Conservation (phyloP, 2,329 filamentous ascomycete genomes). For the Colletotrichum kahawae region DNA sequence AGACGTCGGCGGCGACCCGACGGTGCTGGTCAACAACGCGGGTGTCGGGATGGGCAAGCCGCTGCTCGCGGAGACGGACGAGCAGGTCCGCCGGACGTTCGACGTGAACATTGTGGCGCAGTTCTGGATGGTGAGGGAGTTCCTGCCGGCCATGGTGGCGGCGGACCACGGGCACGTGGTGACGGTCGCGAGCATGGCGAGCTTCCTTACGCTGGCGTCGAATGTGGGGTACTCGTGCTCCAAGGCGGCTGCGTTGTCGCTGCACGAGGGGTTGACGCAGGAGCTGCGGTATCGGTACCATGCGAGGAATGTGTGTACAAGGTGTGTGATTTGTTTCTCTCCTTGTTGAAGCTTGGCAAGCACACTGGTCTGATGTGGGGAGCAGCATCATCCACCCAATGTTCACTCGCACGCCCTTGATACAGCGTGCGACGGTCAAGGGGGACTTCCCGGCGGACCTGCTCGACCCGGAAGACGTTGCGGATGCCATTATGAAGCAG, state of each 20-base stretch:
- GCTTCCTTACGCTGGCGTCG: background rate
- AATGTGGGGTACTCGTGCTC: background rate
- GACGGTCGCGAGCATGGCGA: background rate
- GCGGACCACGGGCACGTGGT: background rate
- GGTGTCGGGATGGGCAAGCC: conserved; percentile 35
- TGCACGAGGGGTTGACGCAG: background rate
- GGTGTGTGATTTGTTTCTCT: background rate
- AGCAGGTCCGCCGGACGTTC: background rate
- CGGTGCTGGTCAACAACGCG: conserved; percentile 40
- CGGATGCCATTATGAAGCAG: background rate
- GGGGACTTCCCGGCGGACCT: background rate
- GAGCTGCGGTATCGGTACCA: background rate
- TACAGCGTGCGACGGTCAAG: background rate
- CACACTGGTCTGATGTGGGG: fast-evolving
- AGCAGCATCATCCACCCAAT: background rate
- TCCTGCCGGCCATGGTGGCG: background rate
- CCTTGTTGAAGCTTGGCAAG: background rate
- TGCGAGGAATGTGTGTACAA: conserved; percentile 20
- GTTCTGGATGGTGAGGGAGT: background rate
- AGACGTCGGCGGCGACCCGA: conserved; percentile 35
- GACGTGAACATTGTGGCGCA: background rate
- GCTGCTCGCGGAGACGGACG: background rate
- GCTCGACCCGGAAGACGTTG: background rate
- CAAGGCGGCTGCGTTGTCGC: background rate
- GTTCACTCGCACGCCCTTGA: background rate